A percentile compares a stretch with the other conserved stretches of the same genome.
phyloP scores from a whole-genome alignment of 345 rosid species.

The Pugionium cornutum region DNA sequence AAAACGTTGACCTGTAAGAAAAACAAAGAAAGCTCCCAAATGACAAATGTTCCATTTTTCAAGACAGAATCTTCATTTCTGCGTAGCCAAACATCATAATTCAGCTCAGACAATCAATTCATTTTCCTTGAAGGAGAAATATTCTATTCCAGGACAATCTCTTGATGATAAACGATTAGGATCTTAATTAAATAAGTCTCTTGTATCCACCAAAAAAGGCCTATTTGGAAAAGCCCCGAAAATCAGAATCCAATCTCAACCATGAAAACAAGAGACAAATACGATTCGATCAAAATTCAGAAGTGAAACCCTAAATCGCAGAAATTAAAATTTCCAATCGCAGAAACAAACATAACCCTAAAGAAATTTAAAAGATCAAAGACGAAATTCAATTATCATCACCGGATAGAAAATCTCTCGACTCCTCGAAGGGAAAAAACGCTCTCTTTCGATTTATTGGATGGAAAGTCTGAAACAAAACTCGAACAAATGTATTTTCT shows the following conservation, averaged over 20 bases:
- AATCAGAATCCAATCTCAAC: constrained; percentile 1
- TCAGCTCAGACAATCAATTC: constrained; percentile 16
- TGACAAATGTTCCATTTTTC: constrained; percentile 6
- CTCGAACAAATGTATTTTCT: constrained; percentile 32
- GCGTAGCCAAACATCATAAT: not conserved
- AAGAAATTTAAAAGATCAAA: not conserved
- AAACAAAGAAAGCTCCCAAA: not conserved
- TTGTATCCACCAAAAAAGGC: constrained; percentile 1
- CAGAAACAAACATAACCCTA: constrained; percentile 10
- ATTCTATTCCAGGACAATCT: not conserved
- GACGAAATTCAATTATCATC: not conserved
- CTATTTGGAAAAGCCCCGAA: constrained; percentile 16
- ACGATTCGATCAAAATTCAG: constrained; percentile 18
- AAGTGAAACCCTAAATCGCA: constrained; percentile 25
- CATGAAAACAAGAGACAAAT: constrained; percentile 1
- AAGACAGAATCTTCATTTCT: not conserved
- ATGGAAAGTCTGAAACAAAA: constrained; percentile 25
- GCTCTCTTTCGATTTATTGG: constrained; percentile 18
- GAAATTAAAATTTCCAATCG: not conserved
- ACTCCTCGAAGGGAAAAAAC: constrained; percentile 26
- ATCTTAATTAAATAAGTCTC: not conserved
- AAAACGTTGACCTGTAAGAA: constrained; percentile 30
- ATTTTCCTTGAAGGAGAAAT: not conserved
- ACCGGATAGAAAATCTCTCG: constrained; percentile 1
- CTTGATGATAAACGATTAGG: not conserved